Evolutionary conservation across 495 filamentous ascomycete species (phyloP).

Genomic region (Penicillium longicatenatum): DNA sequence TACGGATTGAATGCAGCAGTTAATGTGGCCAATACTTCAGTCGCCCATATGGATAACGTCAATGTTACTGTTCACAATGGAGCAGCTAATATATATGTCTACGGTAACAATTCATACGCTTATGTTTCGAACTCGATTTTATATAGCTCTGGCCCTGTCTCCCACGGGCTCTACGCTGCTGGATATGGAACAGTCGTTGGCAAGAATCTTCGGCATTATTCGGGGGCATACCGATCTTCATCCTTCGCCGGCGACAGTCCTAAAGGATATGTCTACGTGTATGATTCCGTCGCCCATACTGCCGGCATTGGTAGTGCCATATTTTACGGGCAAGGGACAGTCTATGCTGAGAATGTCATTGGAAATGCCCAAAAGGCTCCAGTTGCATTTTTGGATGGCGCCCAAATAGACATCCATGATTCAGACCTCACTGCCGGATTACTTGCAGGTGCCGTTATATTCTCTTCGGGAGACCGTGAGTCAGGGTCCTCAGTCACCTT

Average conservation of each 20-base stretch:
- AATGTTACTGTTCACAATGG: constrained; percentile 15
- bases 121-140: constrained; percentile 9
- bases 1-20: constrained; percentile 16
- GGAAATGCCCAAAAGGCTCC: constrained; percentile 7
- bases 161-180: constrained; percentile 15
- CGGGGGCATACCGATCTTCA: constrained; percentile 14
- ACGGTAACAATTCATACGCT: constrained; percentile 11
- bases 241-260: constrained; percentile 20
- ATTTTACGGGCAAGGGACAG: constrained; percentile 11
- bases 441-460: constrained; percentile 9
- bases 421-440: constrained; percentile 9
- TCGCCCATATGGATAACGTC: constrained; percentile 2
- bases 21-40: constrained; percentile 13
- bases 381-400: constrained; percentile 7
- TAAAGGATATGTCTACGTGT: constrained; percentile 15
- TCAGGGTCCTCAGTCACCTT: constrained; percentile 3
- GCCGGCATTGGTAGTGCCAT: constrained; percentile 19
- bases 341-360: constrained; percentile 8
- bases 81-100: constrained; percentile 10
- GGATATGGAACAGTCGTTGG: constrained; percentile 16
- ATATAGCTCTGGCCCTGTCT: constrained; percentile 18
- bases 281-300: constrained; percentile 16
- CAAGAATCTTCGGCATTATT: constrained; percentile 11
- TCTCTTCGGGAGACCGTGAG: background rate
- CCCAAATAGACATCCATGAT: constrained; percentile 1